Percentiles rank a stretch among this genome's conserved stretches.
Conservation (phyloP, 345 rosid genomes). For the Ceriops tagal region DNA sequence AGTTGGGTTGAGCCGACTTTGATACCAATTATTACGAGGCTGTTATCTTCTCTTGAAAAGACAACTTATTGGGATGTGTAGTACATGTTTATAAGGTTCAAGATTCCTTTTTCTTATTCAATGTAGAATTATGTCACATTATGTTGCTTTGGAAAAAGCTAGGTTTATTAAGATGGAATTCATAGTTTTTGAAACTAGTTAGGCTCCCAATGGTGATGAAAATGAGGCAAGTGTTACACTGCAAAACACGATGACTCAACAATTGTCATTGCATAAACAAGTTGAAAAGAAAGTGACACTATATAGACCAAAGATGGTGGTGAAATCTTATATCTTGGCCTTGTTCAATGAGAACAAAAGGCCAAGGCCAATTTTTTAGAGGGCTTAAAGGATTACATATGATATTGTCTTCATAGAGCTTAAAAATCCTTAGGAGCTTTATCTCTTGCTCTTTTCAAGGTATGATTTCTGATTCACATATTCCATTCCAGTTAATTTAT, state of each 20-base stretch:
- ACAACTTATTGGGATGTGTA: too few relatives aligned
- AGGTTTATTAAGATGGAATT: conserved; percentile 68
- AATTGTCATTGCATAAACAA: conserved; percentile 41
- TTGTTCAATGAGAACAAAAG: conserved; percentile 80
- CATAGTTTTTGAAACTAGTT: conserved; percentile 91
- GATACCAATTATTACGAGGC: too few relatives aligned
- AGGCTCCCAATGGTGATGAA: conserved; percentile 80
- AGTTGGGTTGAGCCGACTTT: too few relatives aligned
- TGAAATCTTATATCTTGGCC: conserved; percentile 71
- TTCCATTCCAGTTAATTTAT: too few relatives aligned
- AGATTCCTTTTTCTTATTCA: too few relatives aligned
- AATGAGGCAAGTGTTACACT: conserved; percentile 63
- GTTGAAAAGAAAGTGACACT: conserved; percentile 81
- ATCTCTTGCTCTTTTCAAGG: conserved; percentile 36
- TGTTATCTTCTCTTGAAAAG: too few relatives aligned
- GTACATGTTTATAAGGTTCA: too few relatives aligned
- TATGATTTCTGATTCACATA: conserved; percentile 5
- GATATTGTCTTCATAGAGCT: conserved; percentile 76
- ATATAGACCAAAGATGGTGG: conserved; percentile 54
- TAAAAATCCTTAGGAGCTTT: conserved; percentile 39
- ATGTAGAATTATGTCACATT: too few relatives aligned
- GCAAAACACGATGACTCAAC: conserved; percentile 64
- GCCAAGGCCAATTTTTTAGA: conserved; percentile 90
- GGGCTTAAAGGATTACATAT: conserved; percentile 66
- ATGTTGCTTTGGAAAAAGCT: conserved; percentile 72